Percentiles rank a stretch among this genome's conserved stretches.
Evolutionary conservation across 1,139 yeast genomes (phyloP).

Genomic region (Saccharomyces pastorianus): DNA sequence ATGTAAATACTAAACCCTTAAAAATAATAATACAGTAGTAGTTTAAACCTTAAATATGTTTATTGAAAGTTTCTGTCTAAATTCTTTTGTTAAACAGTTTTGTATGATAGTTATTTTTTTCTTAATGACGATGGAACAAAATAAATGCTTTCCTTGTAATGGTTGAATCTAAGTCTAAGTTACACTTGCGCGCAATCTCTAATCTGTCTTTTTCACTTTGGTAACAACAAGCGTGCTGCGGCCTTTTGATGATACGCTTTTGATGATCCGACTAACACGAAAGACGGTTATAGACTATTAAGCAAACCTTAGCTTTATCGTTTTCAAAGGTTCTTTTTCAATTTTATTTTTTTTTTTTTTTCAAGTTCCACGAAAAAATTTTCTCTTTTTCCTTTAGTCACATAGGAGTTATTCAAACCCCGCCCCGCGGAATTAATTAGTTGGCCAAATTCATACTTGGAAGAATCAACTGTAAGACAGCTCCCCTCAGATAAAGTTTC

Average conservation of each 20-base stretch:
- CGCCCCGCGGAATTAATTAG: conserved; percentile 1
- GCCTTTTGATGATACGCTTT: background rate
- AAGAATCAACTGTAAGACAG: conserved; percentile 1
- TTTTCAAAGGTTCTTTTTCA: background rate
- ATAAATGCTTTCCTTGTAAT: background rate
- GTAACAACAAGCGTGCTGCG: background rate
- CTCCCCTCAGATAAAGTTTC: conserved; percentile 1
- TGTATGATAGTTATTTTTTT: background rate
- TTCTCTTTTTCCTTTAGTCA: background rate
- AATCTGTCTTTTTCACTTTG: background rate
- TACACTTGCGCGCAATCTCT: background rate
- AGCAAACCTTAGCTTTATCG: background rate
- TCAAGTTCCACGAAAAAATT: conserved; percentile 1
- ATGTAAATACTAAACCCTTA: background rate
- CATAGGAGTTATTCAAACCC: background rate
- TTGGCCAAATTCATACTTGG: conserved; percentile 4
- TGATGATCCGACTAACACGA: no score
- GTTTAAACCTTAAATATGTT: background rate
- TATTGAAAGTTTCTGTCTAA: background rate
- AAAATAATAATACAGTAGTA: background rate
- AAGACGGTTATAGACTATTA: background rate
- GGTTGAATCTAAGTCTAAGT: background rate
- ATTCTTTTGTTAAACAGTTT: background rate
- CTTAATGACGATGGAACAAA: background rate
- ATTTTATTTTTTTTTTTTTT: background rate